phyloP scores from a whole-genome alignment of 23 red algal genomes.

The Chondrus crispus region DNA sequence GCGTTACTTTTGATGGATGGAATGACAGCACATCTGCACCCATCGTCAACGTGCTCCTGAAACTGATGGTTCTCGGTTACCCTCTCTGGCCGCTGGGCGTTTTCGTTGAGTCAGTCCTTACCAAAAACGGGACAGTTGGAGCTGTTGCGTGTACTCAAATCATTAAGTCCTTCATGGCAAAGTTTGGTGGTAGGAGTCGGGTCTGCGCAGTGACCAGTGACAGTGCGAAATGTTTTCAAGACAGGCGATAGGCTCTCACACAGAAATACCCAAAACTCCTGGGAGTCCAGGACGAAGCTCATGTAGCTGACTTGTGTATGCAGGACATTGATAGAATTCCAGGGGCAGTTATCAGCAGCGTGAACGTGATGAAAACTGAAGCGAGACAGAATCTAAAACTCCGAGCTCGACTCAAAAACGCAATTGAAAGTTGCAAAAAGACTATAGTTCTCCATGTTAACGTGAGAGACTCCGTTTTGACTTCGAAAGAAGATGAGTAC shows the following conservation, averaged over 20 bases:
- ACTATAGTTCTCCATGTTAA: neutral
- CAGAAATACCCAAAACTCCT: neutral
- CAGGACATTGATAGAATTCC: neutral
- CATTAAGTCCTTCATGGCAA: neutral
- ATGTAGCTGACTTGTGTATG: neutral
- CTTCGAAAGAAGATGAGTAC: neutral
- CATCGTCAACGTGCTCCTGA: neutral
- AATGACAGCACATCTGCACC: neutral
- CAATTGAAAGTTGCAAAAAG: neutral
- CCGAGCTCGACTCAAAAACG: neutral
- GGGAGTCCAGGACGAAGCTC: neutral
- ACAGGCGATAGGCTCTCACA: too few species aligned
- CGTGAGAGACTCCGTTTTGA: too few species aligned
- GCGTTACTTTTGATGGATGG: neutral
- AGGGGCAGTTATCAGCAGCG: neutral
- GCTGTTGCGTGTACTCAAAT: neutral
- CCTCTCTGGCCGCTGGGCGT: neutral
- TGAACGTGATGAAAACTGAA: neutral
- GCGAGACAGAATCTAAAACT: neutral
- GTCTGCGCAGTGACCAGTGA: conserved; percentile 1
- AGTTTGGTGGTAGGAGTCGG: neutral
- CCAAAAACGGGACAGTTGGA: neutral
- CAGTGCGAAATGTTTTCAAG: too few species aligned
- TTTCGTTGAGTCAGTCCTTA: neutral
- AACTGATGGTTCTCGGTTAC: neutral